A percentile compares a stretch with the other conserved stretches of the same genome.
phyloP scores from a whole-genome alignment of 129 eudicot genomes.

The Lonicera japonica region DNA sequence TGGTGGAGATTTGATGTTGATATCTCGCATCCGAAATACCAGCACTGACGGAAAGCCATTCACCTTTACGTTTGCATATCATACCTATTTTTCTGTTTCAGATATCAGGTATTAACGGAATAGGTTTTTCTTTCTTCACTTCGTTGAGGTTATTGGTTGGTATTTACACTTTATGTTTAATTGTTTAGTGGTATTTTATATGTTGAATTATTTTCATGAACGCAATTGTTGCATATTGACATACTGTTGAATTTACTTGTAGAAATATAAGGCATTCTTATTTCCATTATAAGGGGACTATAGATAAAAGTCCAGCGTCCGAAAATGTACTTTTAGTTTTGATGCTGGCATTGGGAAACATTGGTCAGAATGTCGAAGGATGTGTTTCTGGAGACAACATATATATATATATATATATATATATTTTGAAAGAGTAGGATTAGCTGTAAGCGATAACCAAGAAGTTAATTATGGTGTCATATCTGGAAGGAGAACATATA shows the following conservation, averaged over 20 bases:
- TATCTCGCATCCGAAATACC: slow-evolving; percentile 70
- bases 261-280: background rate
- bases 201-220: slow-evolving; percentile 1
- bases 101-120: slow-evolving; percentile 58
- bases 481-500: background rate
- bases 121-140: background rate
- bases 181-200: background rate
- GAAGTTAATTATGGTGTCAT: background rate
- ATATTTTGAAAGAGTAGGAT: background rate
- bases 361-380: background rate
- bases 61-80: slow-evolving; percentile 75
- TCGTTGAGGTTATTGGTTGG: background rate
- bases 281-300: background rate
- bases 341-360: background rate
- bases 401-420: no score
- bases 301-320: background rate
- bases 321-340: background rate
- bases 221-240: background rate
- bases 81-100: slow-evolving; percentile 84
- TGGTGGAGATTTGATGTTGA: slow-evolving; percentile 79
- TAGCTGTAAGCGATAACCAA: background rate
- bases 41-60: slow-evolving; percentile 65
- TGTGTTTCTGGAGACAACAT: background rate
- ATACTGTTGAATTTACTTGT: background rate
- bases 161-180: background rate